These are phyloP conservation scores for Aspergillus sp. DNA, from an alignment of 2,329 filamentous ascomycete genomes.

Conservation along the genomic window DNA sequence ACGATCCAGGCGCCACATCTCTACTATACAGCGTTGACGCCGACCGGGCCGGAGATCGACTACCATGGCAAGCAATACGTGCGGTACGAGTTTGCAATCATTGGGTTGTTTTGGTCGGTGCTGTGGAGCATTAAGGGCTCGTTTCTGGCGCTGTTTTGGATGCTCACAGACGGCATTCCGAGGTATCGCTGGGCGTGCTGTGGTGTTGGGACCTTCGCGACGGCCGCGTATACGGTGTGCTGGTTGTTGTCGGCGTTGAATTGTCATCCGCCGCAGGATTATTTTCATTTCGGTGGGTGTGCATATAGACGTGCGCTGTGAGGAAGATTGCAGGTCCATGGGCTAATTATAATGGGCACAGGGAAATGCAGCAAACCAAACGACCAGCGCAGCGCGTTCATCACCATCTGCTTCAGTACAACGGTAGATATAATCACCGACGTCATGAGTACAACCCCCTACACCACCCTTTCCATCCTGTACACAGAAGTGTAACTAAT, in stretches of 20 bases:
- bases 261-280: constrained; percentile 19
- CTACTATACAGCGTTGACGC: constrained; percentile 17
- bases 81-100: constrained; percentile 19
- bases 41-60: constrained; percentile 9
- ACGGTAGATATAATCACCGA: constrained; percentile 24
- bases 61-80: constrained; percentile 15
- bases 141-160: constrained; percentile 22
- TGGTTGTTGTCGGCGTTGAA: constrained; percentile 18
- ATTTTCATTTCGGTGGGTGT: constrained; percentile 17
- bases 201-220: constrained; percentile 9
- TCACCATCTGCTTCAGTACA: constrained; percentile 22
- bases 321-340: no score
- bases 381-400: constrained; percentile 15
- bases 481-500: not conserved
- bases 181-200: constrained; percentile 17
- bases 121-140: constrained; percentile 22
- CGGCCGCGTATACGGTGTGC: constrained; percentile 16
- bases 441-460: constrained; percentile 18
- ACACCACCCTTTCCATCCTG: not conserved
- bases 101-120: constrained; percentile 22
- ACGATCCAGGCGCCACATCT: constrained; percentile 21
- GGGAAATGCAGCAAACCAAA: constrained; percentile 16
- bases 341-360: not conserved
- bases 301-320: not conserved
- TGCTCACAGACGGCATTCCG: constrained; percentile 15